Evolutionary conservation across 345 rosid species (phyloP).

Genomic region (Microcos paniculata): DNA sequence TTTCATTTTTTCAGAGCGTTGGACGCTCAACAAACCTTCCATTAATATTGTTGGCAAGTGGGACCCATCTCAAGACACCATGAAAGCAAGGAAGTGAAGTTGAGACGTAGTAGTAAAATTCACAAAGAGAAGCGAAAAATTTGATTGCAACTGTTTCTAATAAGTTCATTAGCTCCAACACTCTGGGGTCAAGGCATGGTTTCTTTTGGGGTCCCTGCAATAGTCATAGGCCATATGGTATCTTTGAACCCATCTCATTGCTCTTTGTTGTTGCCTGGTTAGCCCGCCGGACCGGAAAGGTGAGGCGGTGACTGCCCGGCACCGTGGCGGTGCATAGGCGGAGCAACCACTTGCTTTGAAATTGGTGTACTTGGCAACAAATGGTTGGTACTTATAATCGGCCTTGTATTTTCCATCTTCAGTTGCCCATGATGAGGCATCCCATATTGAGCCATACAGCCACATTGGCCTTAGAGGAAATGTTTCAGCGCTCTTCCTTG

Average conservation of each 20-base stretch:
- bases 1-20: constrained; percentile 12
- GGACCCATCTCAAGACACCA: constrained; percentile 33
- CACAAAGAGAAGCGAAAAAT: not conserved
- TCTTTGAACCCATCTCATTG: constrained; percentile 85
- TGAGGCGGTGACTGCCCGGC: constrained; percentile 68
- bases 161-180: constrained; percentile 42
- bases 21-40: constrained; percentile 23
- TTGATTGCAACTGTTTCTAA: not conserved
- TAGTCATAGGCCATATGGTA: constrained; percentile 70
- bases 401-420: constrained; percentile 97
- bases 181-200: constrained; percentile 86
- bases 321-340: constrained; percentile 55
- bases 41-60: constrained; percentile 10
- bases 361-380: constrained; percentile 65
- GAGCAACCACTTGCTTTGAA: constrained; percentile 84
- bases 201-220: constrained; percentile 73
- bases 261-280: constrained; percentile 51
- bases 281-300: constrained; percentile 73
- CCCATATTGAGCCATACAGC: constrained; percentile 98
- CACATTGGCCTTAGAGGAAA: constrained; percentile 95
- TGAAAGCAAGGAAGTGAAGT: too few species aligned
- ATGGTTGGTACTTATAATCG: constrained; percentile 84
- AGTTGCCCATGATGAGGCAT: constrained; percentile 97
- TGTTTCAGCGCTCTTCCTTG: constrained; percentile 66
- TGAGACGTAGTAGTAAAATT: not conserved